Conservation (phyloP, 169 alveolate species). For the Plasmodium ovale region DNA sequence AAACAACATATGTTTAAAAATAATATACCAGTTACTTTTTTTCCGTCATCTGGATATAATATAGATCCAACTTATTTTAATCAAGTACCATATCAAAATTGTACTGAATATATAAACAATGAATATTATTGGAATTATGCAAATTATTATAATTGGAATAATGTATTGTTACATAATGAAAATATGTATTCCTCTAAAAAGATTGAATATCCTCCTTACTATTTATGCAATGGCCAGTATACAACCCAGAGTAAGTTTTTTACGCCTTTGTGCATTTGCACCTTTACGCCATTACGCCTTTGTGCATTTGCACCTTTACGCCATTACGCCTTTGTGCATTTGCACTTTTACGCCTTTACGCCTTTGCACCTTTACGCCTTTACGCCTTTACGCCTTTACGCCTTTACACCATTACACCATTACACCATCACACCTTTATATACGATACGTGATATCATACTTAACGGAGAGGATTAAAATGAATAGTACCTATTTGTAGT, state of each 20-base stretch:
- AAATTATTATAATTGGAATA: conserved; percentile 33
- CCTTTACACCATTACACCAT: too few species aligned
- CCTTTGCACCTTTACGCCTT: too few species aligned
- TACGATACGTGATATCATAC: too few species aligned
- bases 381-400: too few species aligned
- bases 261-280: too few species aligned
- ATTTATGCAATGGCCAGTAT: conserved; percentile 24
- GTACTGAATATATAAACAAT: not conserved
- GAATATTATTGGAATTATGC: conserved; percentile 22
- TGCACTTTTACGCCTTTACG: too few species aligned
- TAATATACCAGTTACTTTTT: conserved; percentile 6
- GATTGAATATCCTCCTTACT: conserved; percentile 34
- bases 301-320: too few species aligned
- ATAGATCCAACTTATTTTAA: not conserved
- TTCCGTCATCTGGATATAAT: conserved; percentile 36
- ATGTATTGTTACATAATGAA: conserved; percentile 12
- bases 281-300: too few species aligned
- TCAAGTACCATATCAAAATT: conserved; percentile 20
- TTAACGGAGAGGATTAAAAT: too few species aligned
- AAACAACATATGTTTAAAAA: conserved; percentile 7
- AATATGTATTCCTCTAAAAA: conserved; percentile 31
- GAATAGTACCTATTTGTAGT: too few species aligned
- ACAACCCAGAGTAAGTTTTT: conserved; percentile 28
- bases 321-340: too few species aligned
- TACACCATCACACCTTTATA: too few species aligned